These are phyloP conservation scores for Cutaneotrichosporon sp. DNA, from an alignment of 1,284 basidiomycete species.

Conservation along the genomic window DNA sequence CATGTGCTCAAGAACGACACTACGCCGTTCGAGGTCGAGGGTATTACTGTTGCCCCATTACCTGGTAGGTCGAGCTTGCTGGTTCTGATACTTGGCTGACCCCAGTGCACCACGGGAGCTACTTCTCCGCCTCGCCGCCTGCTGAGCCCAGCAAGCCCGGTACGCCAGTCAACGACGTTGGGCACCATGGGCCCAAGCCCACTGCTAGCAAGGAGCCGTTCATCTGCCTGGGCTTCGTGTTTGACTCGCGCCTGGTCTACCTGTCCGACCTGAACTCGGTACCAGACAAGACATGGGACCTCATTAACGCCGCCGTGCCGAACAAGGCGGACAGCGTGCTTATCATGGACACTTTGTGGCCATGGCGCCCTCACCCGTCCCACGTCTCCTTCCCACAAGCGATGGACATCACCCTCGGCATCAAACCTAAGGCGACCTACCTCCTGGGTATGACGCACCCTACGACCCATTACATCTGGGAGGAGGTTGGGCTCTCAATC, in stretches of 20 bases:
- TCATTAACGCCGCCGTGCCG: conserved; percentile 22
- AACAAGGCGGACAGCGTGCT: conserved; percentile 21
- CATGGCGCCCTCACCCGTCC: conserved; percentile 40
- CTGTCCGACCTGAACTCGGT: conserved; percentile 48
- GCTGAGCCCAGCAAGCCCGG: conserved; percentile 11
- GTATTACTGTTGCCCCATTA: conserved; percentile 40
- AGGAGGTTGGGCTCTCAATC: conserved; percentile 40
- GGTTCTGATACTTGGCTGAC: conserved; percentile 1
- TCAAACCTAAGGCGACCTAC: conserved; percentile 45
- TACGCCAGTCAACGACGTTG: background rate
- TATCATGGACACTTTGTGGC: conserved; percentile 51
- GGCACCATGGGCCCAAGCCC: conserved; percentile 17
- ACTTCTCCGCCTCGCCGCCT: conserved; percentile 21
- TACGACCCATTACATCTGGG: conserved; percentile 51
- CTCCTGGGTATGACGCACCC: conserved; percentile 52
- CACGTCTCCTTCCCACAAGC: conserved; percentile 51
- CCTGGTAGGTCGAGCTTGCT: conserved; percentile 31
- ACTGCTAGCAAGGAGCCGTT: conserved; percentile 30
- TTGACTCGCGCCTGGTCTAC: conserved; percentile 44
- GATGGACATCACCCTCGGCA: conserved; percentile 37
- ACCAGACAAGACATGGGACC: conserved; percentile 36
- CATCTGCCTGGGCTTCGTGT: conserved; percentile 50
- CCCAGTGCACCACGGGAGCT: conserved; percentile 33
- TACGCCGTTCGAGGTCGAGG: conserved; percentile 39
- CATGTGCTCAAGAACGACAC: conserved; percentile 43